Base-by-base conservation (phyloP, 2,329 filamentous ascomycete genomes). In the Falciphora oryzae region DNA sequence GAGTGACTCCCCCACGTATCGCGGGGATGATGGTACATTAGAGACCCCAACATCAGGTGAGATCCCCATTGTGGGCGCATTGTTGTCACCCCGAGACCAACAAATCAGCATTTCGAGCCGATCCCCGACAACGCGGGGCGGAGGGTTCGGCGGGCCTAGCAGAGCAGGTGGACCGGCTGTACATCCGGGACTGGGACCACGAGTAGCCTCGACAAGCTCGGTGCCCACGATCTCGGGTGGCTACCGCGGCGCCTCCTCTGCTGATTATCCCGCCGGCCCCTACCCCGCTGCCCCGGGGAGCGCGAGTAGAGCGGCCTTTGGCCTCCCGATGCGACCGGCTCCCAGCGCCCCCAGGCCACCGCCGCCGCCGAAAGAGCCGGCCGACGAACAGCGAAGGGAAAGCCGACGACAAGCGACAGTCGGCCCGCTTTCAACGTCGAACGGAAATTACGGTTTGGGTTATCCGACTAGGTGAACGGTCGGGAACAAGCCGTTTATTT, bases 31-130 rank as follows among this genome's bases (percentile, higher is more conserved):
- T 64, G 77, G 79, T 65, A 78, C 80, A 61, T 76, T 82, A 65
- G 78, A 79, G 67, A 90, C 88, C 25, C 88, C 89, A 38, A 90
- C 88, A 14, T 90, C 89, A 64, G 88, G 88, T 65, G 88, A 92
- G 70, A 91, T 92, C 66, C 88, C 88, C 56, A 86, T 91, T 66
- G 83, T 80, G 62, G 83, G 84, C 38, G 82, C 81, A 65, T 83
- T 86, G 69, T 76, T 83, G 67, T 83, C 83, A 56, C 84, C 84
- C 65, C 79, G 79, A 70, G 82, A 85, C 68, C 78, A 80, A 68
- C 74, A 77, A 70, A 73, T 72, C 63, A 79, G 79, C 67, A 69
- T 75, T 68, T 75, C 79, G 67, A 81, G 76, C 71, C 80, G 83
- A 69, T 84, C 83, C 56, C 82, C 83, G 53, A 81, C 81, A 66